phyloP scores from a whole-genome alignment of 2,329 filamentous ascomycete genomes.

The Paramyrothecium sp. region DNA sequence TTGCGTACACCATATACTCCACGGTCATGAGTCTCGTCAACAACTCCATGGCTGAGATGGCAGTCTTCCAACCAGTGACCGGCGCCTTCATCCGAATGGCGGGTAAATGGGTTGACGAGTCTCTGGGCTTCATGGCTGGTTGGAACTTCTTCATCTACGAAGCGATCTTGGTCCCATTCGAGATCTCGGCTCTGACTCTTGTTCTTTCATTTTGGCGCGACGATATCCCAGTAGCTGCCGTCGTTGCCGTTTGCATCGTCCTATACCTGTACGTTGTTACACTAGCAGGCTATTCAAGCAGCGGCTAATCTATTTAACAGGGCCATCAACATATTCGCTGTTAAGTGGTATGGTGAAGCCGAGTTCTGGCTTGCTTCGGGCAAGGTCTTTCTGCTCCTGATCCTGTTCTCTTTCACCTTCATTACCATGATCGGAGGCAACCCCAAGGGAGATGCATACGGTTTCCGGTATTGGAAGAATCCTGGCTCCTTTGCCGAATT shows the following conservation, averaged over 20 bases:
- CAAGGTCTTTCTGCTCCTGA: slow-evolving; percentile 57
- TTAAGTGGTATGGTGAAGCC: slow-evolving; percentile 39
- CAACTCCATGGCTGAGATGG: slow-evolving; percentile 49
- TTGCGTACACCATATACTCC: slow-evolving; percentile 42
- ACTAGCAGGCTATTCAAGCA: too few species aligned
- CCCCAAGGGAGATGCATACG: slow-evolving; percentile 53
- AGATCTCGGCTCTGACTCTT: slow-evolving; percentile 47
- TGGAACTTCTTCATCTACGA: slow-evolving; percentile 52
- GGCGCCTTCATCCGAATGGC: slow-evolving; percentile 49
- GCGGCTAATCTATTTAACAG: too few species aligned
- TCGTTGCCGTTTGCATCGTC: slow-evolving; percentile 43
- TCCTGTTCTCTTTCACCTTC: slow-evolving; percentile 58
- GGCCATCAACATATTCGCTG: slow-evolving; percentile 42
- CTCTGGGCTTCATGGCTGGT: slow-evolving; percentile 42
- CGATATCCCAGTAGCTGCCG: slow-evolving; percentile 40
- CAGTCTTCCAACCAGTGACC: slow-evolving; percentile 41
- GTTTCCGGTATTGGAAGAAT: slow-evolving; percentile 66
- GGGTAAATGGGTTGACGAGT: slow-evolving; percentile 48
- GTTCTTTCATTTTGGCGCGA: slow-evolving; percentile 49
- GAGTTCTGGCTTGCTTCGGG: slow-evolving; percentile 46
- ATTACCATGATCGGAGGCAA: slow-evolving; percentile 61
- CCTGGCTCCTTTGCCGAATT: slow-evolving; percentile 53
- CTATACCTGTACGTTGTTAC: slow-evolving; percentile 31
- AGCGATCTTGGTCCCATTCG: slow-evolving; percentile 48
- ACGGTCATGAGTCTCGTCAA: slow-evolving; percentile 43